These are phyloP conservation scores for Rhodotorula kratochvilovae DNA, from an alignment of 768 basidiomycete genomes.

Conservation along the genomic window DNA sequence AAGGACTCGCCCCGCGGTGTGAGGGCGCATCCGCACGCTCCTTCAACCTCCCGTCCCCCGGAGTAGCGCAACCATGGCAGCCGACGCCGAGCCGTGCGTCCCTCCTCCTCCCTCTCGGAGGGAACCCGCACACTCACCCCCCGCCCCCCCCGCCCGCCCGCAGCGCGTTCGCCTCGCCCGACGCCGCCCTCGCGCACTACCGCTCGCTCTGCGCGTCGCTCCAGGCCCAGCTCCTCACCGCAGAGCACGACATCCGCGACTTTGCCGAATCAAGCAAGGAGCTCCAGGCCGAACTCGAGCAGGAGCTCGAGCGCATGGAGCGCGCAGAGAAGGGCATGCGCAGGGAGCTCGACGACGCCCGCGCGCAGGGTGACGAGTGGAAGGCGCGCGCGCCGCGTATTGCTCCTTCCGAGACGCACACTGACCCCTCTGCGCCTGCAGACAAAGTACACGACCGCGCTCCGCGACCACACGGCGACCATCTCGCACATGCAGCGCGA, in stretches of 20 bases:
- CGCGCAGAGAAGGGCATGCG: conserved; percentile 60
- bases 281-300: conserved; percentile 86
- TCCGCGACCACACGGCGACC: conserved; percentile 69
- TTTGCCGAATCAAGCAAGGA: conserved; percentile 84
- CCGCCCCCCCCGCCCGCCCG: neutral
- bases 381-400: conserved; percentile 63
- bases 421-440: conserved; percentile 9
- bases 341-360: conserved; percentile 56
- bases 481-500: conserved; percentile 87
- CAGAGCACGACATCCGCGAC: conserved; percentile 77
- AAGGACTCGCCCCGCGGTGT: too few species aligned
- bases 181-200: conserved; percentile 41
- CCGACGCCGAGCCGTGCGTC: conserved; percentile 4
- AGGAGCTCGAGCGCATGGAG: conserved; percentile 81
- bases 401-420: conserved; percentile 2
- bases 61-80: neutral
- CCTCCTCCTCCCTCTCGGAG: neutral
- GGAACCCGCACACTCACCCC: neutral
- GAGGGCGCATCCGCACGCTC: neutral
- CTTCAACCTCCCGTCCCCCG: neutral
- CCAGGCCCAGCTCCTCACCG: conserved; percentile 76
- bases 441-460: conserved; percentile 47
- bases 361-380: conserved; percentile 82
- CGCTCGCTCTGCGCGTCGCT: conserved; percentile 47
- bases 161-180: conserved; percentile 24